phyloP scores from a whole-genome alignment of 192 early-diverging fungal genomes.

The Entomortierella chlamydospora region DNA sequence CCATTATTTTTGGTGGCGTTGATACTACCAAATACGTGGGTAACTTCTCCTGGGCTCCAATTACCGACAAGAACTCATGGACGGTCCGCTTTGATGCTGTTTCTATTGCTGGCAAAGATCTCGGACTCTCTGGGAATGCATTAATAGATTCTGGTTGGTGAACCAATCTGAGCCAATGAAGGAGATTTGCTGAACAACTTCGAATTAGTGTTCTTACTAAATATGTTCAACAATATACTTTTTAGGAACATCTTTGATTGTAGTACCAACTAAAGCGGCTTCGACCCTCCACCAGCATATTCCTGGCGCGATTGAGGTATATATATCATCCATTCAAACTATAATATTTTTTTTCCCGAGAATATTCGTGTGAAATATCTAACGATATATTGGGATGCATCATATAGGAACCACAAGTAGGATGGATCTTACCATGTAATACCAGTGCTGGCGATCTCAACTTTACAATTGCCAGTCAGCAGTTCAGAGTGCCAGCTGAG shows the following conservation, averaged over 20 bases:
- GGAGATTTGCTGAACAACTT: background rate
- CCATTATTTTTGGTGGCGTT: constrained; percentile 49
- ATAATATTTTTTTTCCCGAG: too few species aligned
- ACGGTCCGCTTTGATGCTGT: constrained; percentile 34
- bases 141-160: constrained; percentile 41
- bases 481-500: constrained; percentile 43
- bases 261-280: constrained; percentile 32
- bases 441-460: constrained; percentile 46
- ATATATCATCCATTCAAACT: background rate
- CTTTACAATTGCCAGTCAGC: constrained; percentile 41
- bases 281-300: constrained; percentile 35
- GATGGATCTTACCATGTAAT: constrained; percentile 52
- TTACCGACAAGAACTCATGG: constrained; percentile 36
- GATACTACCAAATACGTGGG: constrained; percentile 49
- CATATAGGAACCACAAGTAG: constrained; percentile 31
- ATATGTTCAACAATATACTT: too few species aligned
- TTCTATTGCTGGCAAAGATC: constrained; percentile 33
- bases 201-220: background rate
- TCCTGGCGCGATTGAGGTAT: constrained; percentile 43
- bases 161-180: background rate
- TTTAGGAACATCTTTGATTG: constrained; percentile 38
- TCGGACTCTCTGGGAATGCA: constrained; percentile 43
- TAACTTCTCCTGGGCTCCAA: constrained; percentile 44
- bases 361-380: too few species aligned
- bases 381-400: background rate